Percentiles rank a stretch among this genome's conserved stretches.
Evolutionary conservation across 2,329 filamentous ascomycete genomes (phyloP).

Genomic region (Paraconiothyrium sp.): DNA sequence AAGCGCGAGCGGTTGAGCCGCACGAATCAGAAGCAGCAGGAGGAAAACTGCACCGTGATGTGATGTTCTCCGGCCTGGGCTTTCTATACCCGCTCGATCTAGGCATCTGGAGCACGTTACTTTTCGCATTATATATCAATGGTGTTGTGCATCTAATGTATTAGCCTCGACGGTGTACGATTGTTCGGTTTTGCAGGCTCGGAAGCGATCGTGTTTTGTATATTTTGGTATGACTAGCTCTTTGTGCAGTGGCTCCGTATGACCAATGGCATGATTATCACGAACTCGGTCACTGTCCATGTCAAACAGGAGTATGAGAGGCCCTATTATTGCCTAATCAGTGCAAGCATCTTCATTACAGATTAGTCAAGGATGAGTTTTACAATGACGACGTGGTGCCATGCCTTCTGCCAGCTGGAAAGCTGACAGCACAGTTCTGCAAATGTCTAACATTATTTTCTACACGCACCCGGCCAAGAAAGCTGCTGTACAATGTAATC

Average conservation of each 20-base stretch:
- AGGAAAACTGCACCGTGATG: slow-evolving; percentile 90
- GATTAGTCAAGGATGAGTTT: no score
- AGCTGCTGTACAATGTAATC: no score
- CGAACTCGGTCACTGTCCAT: no score
- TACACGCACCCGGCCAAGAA: no score
- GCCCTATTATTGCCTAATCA: no score
- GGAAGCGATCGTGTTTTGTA: neutral
- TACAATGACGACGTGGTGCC: no score
- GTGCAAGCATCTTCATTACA: no score
- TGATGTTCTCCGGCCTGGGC: slow-evolving; percentile 48
- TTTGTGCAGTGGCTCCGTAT: neutral
- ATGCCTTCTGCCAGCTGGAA: no score
- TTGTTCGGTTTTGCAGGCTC: neutral
- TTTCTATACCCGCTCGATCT: neutral
- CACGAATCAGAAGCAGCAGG: slow-evolving; percentile 83
- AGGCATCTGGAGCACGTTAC: neutral
- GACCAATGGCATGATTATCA: neutral
- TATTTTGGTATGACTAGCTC: neutral
- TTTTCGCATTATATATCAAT: neutral
- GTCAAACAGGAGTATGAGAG: no score
- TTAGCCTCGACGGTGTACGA: neutral
- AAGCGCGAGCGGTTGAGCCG: slow-evolving; percentile 81
- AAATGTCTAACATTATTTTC: no score
- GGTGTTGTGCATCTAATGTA: neutral
- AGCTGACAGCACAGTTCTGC: no score